phyloP scores from a whole-genome alignment of 805 yeast species.

The Candida schatavii region DNA sequence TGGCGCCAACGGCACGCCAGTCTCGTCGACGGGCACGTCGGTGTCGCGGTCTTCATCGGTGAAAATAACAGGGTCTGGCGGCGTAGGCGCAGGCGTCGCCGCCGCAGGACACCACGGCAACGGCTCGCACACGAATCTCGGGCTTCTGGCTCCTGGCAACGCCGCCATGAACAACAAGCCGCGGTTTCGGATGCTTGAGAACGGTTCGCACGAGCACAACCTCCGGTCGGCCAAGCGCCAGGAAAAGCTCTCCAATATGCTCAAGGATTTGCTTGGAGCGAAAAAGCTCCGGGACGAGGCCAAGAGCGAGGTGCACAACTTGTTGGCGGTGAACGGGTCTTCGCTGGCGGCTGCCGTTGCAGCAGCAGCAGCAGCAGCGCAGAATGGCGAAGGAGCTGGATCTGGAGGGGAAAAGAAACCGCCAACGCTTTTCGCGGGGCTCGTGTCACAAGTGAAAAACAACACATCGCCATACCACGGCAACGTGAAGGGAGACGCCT shows the following conservation, averaged over 20 bases:
- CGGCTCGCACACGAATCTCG: not conserved
- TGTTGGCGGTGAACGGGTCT: constrained; percentile 22
- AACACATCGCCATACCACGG: constrained; percentile 23
- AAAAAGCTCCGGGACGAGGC: constrained; percentile 70
- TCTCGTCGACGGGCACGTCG: too few species aligned
- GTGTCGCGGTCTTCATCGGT: too few species aligned
- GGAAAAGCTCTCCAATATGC: constrained; percentile 71
- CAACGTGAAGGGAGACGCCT: constrained; percentile 10
- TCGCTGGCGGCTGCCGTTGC: not conserved
- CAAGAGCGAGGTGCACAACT: constrained; percentile 68
- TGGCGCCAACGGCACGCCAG: not conserved
- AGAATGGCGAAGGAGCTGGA: constrained; percentile 13
- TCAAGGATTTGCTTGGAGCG: constrained; percentile 73
- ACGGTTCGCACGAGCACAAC: constrained; percentile 79
- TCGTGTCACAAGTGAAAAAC: constrained; percentile 55
- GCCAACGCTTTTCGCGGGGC: constrained; percentile 69
- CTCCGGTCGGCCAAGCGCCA: constrained; percentile 73
- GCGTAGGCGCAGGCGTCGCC: not conserved
- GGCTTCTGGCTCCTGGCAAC: constrained; percentile 3
- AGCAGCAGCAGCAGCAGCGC: not conserved
- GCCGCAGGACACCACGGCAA: not conserved
- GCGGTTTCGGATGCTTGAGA: constrained; percentile 56
- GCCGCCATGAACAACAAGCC: constrained; percentile 24
- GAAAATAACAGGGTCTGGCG: not conserved
- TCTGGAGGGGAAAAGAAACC: too few species aligned